A percentile compares a stretch with the other conserved stretches of the same genome.
These are phyloP conservation scores for Sugiyamaella paludigena DNA, from an alignment of 1,139 yeast genomes.

Conservation along the genomic window DNA sequence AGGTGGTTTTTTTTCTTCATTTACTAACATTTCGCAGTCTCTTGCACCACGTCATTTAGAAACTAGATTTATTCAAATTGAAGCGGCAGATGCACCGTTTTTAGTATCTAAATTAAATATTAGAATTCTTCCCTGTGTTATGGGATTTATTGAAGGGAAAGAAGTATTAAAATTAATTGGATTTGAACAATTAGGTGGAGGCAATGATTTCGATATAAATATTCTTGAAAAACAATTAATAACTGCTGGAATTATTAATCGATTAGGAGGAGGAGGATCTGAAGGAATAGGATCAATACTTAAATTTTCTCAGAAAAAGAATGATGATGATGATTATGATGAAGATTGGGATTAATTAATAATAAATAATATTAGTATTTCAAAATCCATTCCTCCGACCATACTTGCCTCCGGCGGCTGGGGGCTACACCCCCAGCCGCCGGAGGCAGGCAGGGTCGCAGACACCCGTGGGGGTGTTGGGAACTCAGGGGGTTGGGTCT, in stretches of 20 bases:
- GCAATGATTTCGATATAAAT: slow-evolving; percentile 40
- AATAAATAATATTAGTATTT: neutral
- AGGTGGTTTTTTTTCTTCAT: neutral
- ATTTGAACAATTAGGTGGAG: slow-evolving; percentile 55
- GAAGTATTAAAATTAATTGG: slow-evolving; percentile 64
- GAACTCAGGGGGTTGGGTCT: too few species aligned
- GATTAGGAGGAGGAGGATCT: slow-evolving; percentile 1
- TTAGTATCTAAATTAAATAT: slow-evolving; percentile 59
- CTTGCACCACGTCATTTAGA: slow-evolving; percentile 59
- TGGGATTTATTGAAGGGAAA: slow-evolving; percentile 58
- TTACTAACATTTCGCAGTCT: slow-evolving; percentile 15
- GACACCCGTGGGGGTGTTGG: too few species aligned
- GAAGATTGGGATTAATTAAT: slow-evolving; percentile 2
- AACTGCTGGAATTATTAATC: slow-evolving; percentile 22
- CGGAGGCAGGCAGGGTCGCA: too few species aligned
- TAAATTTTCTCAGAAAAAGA: neutral
- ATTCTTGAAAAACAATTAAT: slow-evolving; percentile 45
- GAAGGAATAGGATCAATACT: neutral
- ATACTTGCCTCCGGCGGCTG: too few species aligned
- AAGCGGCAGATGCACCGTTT: slow-evolving; percentile 69
- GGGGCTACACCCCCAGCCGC: too few species aligned
- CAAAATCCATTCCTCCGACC: too few species aligned
- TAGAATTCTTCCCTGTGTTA: slow-evolving; percentile 68
- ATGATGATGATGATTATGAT: slow-evolving; percentile 8
- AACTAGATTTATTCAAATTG: slow-evolving; percentile 54